These are phyloP conservation scores for Fusarium musae DNA, from an alignment of 2,329 filamentous ascomycete species.

Conservation along the genomic window DNA sequence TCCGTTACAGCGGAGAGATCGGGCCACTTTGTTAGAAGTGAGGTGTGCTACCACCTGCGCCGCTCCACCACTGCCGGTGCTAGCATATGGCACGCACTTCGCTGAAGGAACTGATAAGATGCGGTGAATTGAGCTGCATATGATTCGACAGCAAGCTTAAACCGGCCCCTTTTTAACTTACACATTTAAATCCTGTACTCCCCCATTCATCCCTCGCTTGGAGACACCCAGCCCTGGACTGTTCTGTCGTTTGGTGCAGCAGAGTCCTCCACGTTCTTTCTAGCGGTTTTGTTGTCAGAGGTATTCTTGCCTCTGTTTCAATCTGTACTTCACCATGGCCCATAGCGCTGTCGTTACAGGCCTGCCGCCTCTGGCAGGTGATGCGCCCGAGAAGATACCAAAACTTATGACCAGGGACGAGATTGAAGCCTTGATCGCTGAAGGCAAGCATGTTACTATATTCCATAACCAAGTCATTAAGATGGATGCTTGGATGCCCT, in stretches of 20 bases:
- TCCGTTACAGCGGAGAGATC: slow-evolving; percentile 11
- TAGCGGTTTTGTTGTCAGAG: neutral
- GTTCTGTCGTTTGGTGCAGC: neutral
- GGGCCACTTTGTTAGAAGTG: slow-evolving; percentile 18
- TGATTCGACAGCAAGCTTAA: slow-evolving; percentile 15
- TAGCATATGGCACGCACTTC: slow-evolving; percentile 18
- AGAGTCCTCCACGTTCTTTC: slow-evolving; percentile 6
- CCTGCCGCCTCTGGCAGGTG: slow-evolving; percentile 27
- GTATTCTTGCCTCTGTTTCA: neutral
- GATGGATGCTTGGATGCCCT: slow-evolving; percentile 87
- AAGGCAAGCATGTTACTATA: slow-evolving; percentile 83
- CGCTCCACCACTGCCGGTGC: slow-evolving; percentile 21
- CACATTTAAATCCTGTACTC: neutral
- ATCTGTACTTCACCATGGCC: slow-evolving; percentile 9
- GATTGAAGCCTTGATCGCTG: slow-evolving; percentile 81
- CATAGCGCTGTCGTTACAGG: slow-evolving; percentile 36
- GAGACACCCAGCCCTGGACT: neutral
- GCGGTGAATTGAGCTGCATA: slow-evolving; percentile 39
- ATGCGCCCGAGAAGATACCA: slow-evolving; percentile 42
- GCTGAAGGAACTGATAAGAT: slow-evolving; percentile 20
- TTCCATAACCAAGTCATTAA: slow-evolving; percentile 84
- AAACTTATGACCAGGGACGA: slow-evolving; percentile 54
- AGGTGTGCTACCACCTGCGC: neutral
- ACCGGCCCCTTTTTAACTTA: slow-evolving; percentile 5
- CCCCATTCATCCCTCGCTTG: neutral